phyloP scores from a whole-genome alignment of 352 stramenopile species.

The Phytopythium oedochilum region DNA sequence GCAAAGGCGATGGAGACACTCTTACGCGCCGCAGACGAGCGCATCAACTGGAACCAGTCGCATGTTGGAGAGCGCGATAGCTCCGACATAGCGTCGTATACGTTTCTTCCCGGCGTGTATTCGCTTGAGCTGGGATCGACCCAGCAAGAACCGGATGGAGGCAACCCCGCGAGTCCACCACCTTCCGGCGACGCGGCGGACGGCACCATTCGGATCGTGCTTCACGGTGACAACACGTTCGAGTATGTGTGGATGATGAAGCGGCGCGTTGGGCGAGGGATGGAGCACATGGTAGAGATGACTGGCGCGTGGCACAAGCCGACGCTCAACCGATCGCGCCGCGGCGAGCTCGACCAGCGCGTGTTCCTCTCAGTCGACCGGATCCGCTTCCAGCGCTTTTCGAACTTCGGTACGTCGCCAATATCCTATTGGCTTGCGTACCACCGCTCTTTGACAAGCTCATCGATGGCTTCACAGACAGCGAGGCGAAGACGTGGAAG shows the following conservation, averaged over 20 bases:
- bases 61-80: not conserved
- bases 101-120: slow-evolving; percentile 67
- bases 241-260: slow-evolving; percentile 73
- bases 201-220: slow-evolving; percentile 32
- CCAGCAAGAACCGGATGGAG: not conserved
- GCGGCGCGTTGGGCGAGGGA: slow-evolving; percentile 38
- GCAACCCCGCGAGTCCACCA: not conserved
- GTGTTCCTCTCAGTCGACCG: slow-evolving; percentile 50
- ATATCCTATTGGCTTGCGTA: no score
- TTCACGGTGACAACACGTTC: slow-evolving; percentile 82
- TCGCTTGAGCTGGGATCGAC: not conserved
- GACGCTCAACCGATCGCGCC: slow-evolving; percentile 67
- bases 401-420: slow-evolving; percentile 58
- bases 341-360: slow-evolving; percentile 66
- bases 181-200: slow-evolving; percentile 18
- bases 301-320: slow-evolving; percentile 61
- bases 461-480: slow-evolving; percentile 24
- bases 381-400: slow-evolving; percentile 69
- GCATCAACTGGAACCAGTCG: slow-evolving; percentile 50
- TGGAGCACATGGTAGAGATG: slow-evolving; percentile 75
- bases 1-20: slow-evolving; percentile 56
- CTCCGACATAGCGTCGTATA: slow-evolving; percentile 18
- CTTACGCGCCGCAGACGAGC: slow-evolving; percentile 46
- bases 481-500: slow-evolving; percentile 52
- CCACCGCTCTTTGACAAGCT: no score